Evolutionary conservation across 192 early-diverging fungal genomes (phyloP), one percentile per base, ranked within the genome.

Genomic region (Backusella psychrophila): DNA sequence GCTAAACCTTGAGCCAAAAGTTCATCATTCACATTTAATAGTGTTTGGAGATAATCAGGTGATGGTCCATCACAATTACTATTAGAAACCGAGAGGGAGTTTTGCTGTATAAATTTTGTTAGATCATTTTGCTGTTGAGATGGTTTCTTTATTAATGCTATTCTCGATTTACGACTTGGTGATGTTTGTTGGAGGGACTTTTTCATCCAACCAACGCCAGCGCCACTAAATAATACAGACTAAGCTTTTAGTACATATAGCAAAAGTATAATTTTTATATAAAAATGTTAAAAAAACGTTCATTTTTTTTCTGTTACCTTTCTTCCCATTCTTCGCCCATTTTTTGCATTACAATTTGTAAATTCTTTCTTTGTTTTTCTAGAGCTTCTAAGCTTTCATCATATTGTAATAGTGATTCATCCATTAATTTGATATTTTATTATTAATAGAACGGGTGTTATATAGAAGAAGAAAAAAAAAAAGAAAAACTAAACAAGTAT

Each of bases 201-300:
- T 19, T 69, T 71, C 53, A 82, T 35, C 81, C 81, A 82, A 69
- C 77, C 77, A 41, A 82, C 75, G 11, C 81, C 81, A n/a, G 81
- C 73, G 6, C 81, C 81, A 73, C 81, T 82, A 21, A 53, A 34
- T 29, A 19, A 71, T 12, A 34, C 52, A 53, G n/a, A 53, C 52
- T 53, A 53, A 53, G 7, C 5, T 53, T 53, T 53, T 53, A 53
- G 52, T 21, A 19, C 52, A 8, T 6, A 53, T 8, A 53, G 8
- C 17, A 53, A 23, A 53, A 53, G 6, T 23, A 53, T 0, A n/a
- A 21, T 53, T 53, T 53, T 21, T 19, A 53, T 21, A 53, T 21
- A 23, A 21, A 53, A 53, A 53, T 17, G 42, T 44, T 44, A 14
- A 52, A n/a, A 49, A 17, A 19, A n/a, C 2, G 38, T 72, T 36